Evolutionary conservation across 2,329 filamentous ascomycete species (phyloP), one percentile per base, ranked within the genome.

Genomic region (Aspergillus awamori): DNA sequence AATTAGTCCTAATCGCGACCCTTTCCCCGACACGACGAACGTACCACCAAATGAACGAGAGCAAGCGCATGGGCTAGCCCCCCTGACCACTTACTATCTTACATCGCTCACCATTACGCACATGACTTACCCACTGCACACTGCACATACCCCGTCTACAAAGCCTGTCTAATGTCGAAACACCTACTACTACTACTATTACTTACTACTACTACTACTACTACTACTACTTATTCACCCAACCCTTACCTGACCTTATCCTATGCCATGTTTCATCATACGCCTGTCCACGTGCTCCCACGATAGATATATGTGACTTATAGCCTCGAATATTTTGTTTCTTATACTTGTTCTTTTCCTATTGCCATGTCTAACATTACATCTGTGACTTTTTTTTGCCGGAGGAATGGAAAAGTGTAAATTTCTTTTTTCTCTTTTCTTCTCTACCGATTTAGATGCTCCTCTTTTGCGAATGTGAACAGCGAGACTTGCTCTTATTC

Each of bases 301-400:
- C 63, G 67, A 71, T 69, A 69, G 63, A 74, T 70, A 61, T 70
- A 66, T 72, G 63, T 72, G 61, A 69, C 65, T 65, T 67, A 66
- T 64, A 65, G 57, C 70, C 33, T 36, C 63, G 62, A 65, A 64
- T 36, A 65, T 67, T 33, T 67, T 59, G 62, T 64, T 55, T 63
- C 59, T 52, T 59, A 58, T 57, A 56, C 26, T 28, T 41, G 11
- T 30, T 41, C 28, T 52, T 67, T 28, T 61, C 59, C 59, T 63
- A 55, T 61, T 61, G 55, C 70, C 69, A 69, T 67, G 63, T 64
- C 63, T 33, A 17, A 43, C 26, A 17, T 8, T 28, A 17, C 54
- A 62, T 63, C 48, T 48, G 38, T 64, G 58, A 49, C 33, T 47
- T 48, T 59, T 48, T 59, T 59, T 60, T 38, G 33, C 33, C 38